Evolutionary conservation across 1,284 basidiomycete genomes (phyloP).

Genomic region (Cerioporus squamosus): DNA sequence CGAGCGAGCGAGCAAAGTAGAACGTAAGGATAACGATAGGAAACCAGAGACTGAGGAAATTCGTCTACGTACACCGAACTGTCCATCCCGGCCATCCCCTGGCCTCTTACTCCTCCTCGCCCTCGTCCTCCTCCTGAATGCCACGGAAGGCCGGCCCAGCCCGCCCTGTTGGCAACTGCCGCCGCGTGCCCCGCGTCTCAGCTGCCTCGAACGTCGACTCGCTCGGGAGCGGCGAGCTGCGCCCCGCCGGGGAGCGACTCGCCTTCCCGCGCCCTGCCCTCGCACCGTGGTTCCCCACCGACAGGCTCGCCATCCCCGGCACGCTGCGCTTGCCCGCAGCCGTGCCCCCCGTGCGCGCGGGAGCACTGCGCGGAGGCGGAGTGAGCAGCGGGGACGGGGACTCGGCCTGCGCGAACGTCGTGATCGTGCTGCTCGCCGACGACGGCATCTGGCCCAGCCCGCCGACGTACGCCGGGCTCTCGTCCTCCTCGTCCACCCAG

Average conservation of each 20-base stretch:
- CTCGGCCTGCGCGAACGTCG: slow-evolving; percentile 26
- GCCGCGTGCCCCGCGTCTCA: slow-evolving; percentile 52
- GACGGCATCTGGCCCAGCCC: slow-evolving; percentile 74
- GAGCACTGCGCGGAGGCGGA: slow-evolving; percentile 22
- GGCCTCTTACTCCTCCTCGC: slow-evolving; percentile 58
- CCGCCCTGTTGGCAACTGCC: slow-evolving; percentile 66
- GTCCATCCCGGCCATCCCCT: neutral
- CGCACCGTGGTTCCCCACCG: slow-evolving; percentile 22
- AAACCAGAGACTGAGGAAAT: slow-evolving; percentile 5
- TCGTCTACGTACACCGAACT: slow-evolving; percentile 15
- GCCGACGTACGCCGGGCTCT: slow-evolving; percentile 73
- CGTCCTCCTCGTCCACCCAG: slow-evolving; percentile 86
- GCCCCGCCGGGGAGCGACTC: slow-evolving; percentile 62
- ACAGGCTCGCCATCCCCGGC: slow-evolving; percentile 31
- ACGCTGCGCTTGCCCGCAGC: slow-evolving; percentile 6
- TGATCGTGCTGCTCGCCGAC: slow-evolving; percentile 33
- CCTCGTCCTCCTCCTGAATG: slow-evolving; percentile 80
- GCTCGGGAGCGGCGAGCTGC: slow-evolving; percentile 57
- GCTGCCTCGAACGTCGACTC: slow-evolving; percentile 52
- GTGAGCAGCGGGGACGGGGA: slow-evolving; percentile 27
- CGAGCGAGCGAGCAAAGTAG: neutral
- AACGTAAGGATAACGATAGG: slow-evolving; percentile 22
- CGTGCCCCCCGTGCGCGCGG: slow-evolving; percentile 11
- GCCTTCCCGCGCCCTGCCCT: slow-evolving; percentile 40
- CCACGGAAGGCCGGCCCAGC: slow-evolving; percentile 66